phyloP scores from a whole-genome alignment of 176 grass and related monocot species.

The Phyllostachys edulis region DNA sequence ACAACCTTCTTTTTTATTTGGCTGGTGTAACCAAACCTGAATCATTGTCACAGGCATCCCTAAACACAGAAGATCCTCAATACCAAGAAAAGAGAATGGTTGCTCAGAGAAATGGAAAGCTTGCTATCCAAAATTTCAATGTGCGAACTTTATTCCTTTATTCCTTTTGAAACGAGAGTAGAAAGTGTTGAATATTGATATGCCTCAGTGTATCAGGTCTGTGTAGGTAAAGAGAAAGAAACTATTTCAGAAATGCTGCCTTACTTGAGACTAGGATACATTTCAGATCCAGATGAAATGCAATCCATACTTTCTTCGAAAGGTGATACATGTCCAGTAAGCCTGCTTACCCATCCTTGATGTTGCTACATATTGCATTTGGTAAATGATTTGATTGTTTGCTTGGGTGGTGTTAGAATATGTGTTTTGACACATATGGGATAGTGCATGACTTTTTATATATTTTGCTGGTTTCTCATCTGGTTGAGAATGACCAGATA shows the following conservation, averaged over 20 bases:
- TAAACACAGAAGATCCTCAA: conserved; percentile 97
- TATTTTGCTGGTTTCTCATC: not conserved
- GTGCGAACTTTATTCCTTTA: conserved; percentile 42
- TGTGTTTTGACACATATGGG: not conserved
- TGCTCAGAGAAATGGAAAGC: conserved; percentile 94
- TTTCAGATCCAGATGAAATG: conserved; percentile 95
- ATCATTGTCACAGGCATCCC: conserved; percentile 67
- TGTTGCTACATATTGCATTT: not conserved
- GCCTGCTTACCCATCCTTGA: conserved; percentile 8
- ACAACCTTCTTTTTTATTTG: conserved; percentile 1
- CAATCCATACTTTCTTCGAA: conserved; percentile 81
- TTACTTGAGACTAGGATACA: conserved; percentile 84
- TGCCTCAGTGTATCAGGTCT: conserved; percentile 53
- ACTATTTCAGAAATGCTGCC: conserved; percentile 90
- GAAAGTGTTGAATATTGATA: conserved; percentile 36
- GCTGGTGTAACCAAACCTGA: conserved; percentile 32
- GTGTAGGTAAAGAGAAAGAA: conserved; percentile 82
- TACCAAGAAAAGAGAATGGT: conserved; percentile 99
- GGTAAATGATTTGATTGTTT: conserved; percentile 17
- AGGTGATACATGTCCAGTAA: conserved; percentile 93
- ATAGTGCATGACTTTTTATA: not conserved
- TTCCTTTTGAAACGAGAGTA: conserved; percentile 24
- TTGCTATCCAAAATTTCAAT: conserved; percentile 90
- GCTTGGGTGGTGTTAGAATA: not conserved
- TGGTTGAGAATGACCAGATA: not conserved